Conservation (phyloP, 805 yeast species). For the Alloascoidea africana region DNA sequence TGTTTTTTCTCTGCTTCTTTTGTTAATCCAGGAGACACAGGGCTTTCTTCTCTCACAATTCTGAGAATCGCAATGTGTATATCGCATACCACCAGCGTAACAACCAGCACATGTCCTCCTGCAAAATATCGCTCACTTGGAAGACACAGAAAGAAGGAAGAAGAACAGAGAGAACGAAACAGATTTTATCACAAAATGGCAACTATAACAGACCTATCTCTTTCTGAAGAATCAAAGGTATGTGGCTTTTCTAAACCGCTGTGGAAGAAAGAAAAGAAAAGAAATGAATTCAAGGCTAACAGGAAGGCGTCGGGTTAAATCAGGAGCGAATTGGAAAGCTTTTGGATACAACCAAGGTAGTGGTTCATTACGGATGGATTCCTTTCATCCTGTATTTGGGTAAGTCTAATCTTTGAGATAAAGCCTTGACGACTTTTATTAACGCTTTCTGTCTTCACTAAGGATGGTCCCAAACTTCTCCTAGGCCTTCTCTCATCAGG, state of each 20-base stretch:
- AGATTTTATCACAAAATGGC: no score
- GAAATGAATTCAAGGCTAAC: conserved; percentile 3
- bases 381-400: conserved; percentile 87
- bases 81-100: no score
- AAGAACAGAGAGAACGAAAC: no score
- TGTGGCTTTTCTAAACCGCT: conserved; percentile 4
- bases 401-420: conserved; percentile 5
- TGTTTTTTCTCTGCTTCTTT: no score
- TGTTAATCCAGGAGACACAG: no score
- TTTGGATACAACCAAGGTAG: conserved; percentile 68
- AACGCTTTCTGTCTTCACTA: no score
- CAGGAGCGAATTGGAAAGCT: conserved; percentile 80
- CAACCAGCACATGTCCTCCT: no score
- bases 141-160: no score
- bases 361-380: conserved; percentile 93
- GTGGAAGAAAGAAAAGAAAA: not conserved
- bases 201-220: conserved; percentile 12
- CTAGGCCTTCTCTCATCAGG: conserved; percentile 69
- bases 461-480: conserved; percentile 64
- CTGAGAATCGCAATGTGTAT: no score
- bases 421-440: not conserved
- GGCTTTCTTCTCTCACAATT: no score
- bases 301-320: conserved; percentile 28
- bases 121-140: no score
- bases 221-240: conserved; percentile 26